Evolutionary conservation across 2,329 filamentous ascomycete genomes (phyloP), one percentile per base, ranked within the genome.

Genomic region (Pyrenophora seminiperda): DNA sequence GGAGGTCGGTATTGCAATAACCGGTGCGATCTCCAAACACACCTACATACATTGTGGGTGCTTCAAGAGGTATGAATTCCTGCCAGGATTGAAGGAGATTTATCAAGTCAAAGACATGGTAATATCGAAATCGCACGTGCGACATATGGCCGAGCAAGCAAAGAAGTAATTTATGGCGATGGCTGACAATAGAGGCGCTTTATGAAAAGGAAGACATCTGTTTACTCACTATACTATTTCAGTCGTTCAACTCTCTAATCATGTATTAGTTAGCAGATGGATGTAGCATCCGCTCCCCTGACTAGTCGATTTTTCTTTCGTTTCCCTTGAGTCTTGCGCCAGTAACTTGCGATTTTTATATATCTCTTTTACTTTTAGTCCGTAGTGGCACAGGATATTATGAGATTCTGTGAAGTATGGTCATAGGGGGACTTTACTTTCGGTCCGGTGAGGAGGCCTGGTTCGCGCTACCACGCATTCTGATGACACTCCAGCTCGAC

Each of bases 121-220:
- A 3, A 43, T 49, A n/a, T 36, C 57, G 1, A 17, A 49, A 20
- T 50, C 46, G 24, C 49, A 56, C 17, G 41, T 41, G 14, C 38
- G 38, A 7, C 53, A 58, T 15, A 56, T 56, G 56, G 49, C 50
- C 20, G 45, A 56, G 17, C 56, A 58, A 34, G 53, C 56, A 10
- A 47, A 43, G 15, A 56, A 58, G 19, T 56, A 50, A 42, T 22
- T 30, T 17, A 13, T 9, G 6, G 3, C 7, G 5, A 13, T 18
- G 17, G 17, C n/a, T 14, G 15, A 20, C 7, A 11, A 38, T 11
- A 31, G 11, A 27, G 7, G 9, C 2, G 4, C 13, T 27, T 10
- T 4, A 13, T 10, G n/a, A n/a, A n/a, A n/a, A n/a, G n/a, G n/a
- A 27, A 27, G 10, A 3, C 9, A 9, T 27, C 24, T 27, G 13